Evolutionary conservation across 768 basidiomycete genomes (phyloP), one percentile per base, ranked within the genome.

Genomic region (Tricholoma sp.): DNA sequence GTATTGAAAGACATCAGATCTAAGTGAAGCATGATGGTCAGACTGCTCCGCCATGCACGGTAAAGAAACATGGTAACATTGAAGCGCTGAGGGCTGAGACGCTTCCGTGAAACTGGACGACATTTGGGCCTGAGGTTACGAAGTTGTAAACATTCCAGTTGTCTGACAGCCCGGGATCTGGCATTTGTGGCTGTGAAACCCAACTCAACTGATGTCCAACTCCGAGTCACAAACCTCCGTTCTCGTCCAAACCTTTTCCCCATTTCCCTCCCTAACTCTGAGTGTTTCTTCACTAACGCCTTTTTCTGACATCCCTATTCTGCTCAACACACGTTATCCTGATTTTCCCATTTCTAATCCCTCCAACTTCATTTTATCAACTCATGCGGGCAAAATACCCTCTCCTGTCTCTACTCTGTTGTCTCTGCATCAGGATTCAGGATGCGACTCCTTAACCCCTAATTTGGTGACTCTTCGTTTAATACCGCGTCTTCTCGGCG

Each of bases 401-500:
- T 56, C 64, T 37, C 58, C 66, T 1, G 57, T 66, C 9, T 59
- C 65, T 10, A 61, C 64, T 18, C 18, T 77, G 55, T 65, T 67
- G 49, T 65, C 66, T 24, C 64, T 73, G 54, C 65, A 65, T 49
- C 27, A 46, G 10, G 51, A 65, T 19, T 5, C 31, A 6, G 57
- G 58, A 47, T 59, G 57, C 0, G 61, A 66, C 0, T 59, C n/a
- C n/a, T n/a, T n/a, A n/a, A n/a, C 63, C 0, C 55, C 60, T 14
- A 65, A 62, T 11, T 71, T 89, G 24, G 74, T 93, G n/a, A 77
- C 80, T 2, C 75, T 98, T 1, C 81, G 91, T 0, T 77, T 96
- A n/a, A 74, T 81, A 1, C 88, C 92, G 0, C 77, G 86, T 22
- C 67, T 98, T 6, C 77, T 79, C 2, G 96, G 96, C 50, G 97